Base-by-base conservation (phyloP, 208 protist genomes). In the Naegleria gruberi region DNA sequence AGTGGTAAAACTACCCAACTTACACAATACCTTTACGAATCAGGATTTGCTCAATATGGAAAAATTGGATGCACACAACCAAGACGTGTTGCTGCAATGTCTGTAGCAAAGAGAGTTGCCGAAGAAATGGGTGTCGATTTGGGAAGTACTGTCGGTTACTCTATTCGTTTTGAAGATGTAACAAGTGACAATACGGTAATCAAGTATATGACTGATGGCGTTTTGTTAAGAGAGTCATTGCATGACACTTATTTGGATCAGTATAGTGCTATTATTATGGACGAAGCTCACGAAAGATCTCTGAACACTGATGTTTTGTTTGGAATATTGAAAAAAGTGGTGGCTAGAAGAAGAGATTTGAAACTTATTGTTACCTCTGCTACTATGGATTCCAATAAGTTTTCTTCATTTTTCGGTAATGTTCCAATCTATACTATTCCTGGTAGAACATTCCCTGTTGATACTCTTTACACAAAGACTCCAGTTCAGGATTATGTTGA, bases 361-460 rank as follows among this genome's bases (percentile, higher is more conserved):
- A 99, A 99, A 93, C 93, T 99, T 2, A 98, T 99, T 85, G 97
- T 99, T 4, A 99, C 98, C 4, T 99, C 97, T 0, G 99, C 99
- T 5, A 99, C 99, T 6, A 98, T 99, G 97, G 98, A 99, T 92
- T 92, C 97, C 6, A 90, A 97, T 1, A 99, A 99, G 92, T 99
- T 99, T 91, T 96, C 95, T 8, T 89, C 90, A 42, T 99, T 99
- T 93, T 99, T 99, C 91, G 97, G 95, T 65, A 94, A 97, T 90
- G 91, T 94, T 55, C 97, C 96, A 19, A 26, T 91, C 19, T 87
- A 45, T 89, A 74, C 4, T 0, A 91, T 99, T 83, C 95, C 94
- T 23, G 98, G 99, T 1, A 92, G 99, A 55, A 99, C 98, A 4
- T 99, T 98, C 92, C 96, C 97, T 15, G 98, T 99, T 0, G 96